Evolutionary conservation across 208 protist species (phyloP).

Genomic region (Sergeia podlipaevii): DNA sequence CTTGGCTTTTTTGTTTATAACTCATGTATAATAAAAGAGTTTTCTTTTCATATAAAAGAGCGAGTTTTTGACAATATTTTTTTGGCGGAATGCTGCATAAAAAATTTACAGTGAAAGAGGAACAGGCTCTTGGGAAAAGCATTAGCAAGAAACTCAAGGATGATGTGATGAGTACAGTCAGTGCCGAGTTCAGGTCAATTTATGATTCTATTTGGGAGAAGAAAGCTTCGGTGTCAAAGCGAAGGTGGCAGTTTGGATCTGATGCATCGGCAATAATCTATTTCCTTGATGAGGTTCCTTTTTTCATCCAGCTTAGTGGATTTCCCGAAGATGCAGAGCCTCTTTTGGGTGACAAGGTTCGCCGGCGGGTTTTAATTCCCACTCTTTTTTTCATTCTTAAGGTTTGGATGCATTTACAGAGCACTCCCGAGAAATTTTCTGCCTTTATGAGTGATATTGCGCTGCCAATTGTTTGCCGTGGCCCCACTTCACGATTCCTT

Average conservation of each 20-base stretch:
- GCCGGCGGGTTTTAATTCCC: constrained; percentile 20
- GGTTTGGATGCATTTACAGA: constrained; percentile 16
- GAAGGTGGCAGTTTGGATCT: constrained; percentile 34
- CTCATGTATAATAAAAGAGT: constrained; percentile 4
- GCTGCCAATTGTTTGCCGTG: constrained; percentile 30
- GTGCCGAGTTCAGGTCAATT: constrained; percentile 26
- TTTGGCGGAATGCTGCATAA: constrained; percentile 54
- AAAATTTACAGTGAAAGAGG: constrained; percentile 49
- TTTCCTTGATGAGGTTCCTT: constrained; percentile 47
- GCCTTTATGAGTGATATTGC: constrained; percentile 14
- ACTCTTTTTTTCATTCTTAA: constrained; percentile 68
- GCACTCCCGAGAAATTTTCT: constrained; percentile 17
- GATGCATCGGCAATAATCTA: constrained; percentile 36
- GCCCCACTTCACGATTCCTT: constrained; percentile 58
- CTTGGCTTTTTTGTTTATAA: constrained; percentile 1
- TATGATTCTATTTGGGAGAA: constrained; percentile 54
- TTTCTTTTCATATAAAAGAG: constrained; percentile 18
- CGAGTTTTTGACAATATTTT: constrained; percentile 9
- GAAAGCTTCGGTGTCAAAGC: constrained; percentile 31
- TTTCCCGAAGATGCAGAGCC: constrained; percentile 26
- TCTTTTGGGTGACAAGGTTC: constrained; percentile 8
- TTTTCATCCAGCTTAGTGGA: constrained; percentile 38
- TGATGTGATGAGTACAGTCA: constrained; percentile 24
- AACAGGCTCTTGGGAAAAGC: constrained; percentile 35
- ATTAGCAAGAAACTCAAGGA: constrained; percentile 47